A percentile compares a stretch with the other conserved stretches of the same genome.
phyloP scores from a whole-genome alignment of 345 rosid genomes.

The Camelina hispida region DNA sequence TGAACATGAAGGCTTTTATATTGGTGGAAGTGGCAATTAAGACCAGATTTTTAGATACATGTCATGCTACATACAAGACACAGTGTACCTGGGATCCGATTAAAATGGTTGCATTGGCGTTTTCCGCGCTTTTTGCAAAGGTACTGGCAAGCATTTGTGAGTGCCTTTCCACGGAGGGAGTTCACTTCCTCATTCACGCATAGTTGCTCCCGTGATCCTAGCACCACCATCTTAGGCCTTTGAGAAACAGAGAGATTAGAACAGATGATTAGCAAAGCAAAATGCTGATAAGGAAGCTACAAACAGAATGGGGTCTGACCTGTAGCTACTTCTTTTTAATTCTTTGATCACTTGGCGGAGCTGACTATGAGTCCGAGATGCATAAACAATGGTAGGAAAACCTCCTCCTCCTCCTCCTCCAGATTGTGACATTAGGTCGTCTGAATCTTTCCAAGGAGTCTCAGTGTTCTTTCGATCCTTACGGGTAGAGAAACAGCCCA shows the following conservation, averaged over 20 bases:
- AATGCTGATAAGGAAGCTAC: conserved; percentile 4
- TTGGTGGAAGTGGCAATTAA: conserved; percentile 7
- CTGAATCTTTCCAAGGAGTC: conserved; percentile 28
- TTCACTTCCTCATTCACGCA: conserved; percentile 90
- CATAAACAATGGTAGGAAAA: conserved; percentile 79
- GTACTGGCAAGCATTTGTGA: conserved; percentile 76
- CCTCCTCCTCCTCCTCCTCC: conserved; percentile 48
- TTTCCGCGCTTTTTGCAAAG: conserved; percentile 67
- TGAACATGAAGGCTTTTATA: conserved; percentile 15
- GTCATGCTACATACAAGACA: background rate
- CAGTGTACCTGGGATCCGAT: conserved; percentile 49
- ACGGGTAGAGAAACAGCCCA: conserved; percentile 73
- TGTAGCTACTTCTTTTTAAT: conserved; percentile 83
- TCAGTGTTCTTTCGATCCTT: conserved; percentile 44
- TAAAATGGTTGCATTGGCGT: conserved; percentile 60
- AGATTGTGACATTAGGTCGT: conserved; percentile 33
- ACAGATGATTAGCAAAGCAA: background rate
- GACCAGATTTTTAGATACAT: background rate
- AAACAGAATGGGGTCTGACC: conserved; percentile 50
- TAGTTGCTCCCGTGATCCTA: conserved; percentile 93
- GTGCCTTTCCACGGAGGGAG: conserved; percentile 84
- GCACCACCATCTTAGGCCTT: conserved; percentile 95
- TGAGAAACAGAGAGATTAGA: conserved; percentile 25
- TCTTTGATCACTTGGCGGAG: conserved; percentile 93
- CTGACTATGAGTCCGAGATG: conserved; percentile 97